Evolutionary conservation across 1,284 basidiomycete species (phyloP), one percentile per base, ranked within the genome.

Genomic region (Irpex sp.): DNA sequence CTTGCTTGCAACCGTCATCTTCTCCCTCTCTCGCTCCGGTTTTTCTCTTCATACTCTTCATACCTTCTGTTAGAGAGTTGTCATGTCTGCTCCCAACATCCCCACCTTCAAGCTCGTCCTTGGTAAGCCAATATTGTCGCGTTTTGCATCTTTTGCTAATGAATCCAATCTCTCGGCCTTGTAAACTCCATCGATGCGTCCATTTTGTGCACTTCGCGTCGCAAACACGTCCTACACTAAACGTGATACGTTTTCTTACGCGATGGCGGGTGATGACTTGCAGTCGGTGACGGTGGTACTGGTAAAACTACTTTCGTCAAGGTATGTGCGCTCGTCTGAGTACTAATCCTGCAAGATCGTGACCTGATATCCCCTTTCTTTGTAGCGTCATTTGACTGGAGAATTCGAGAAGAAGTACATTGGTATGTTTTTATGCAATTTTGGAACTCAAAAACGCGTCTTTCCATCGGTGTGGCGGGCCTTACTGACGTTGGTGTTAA

Each of bases 391-490:
- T 81, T 89, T 98, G 88, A 98, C 97, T 69, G 95, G 94, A 77
- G 97, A 99, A 87, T 99, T 99, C 79, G 97, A 99, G 83, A 99
- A 99, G 88, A 99, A 99, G 82, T 99, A 98, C 84, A 98, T 99
- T 69, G 96, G 95, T 97, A 77, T 37, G 72, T 47, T 26, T 55
- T 35, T 35, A 55, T 21, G 9, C 19, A 31, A 11, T 11, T 55
- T 57, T 17, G 17, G 36, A 39, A 51, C 9, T 39, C 33, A 21
- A 31, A 3, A 31, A 6, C 35, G 39, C 47, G 31, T 26, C 21
- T 39, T 19, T 55, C 26, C 49, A 51, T 49, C 37, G 36, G 43
- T 57, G 57, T 54, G 58, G 59, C 56, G 21, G 17, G 65, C 58
- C 43, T 65, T 63, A 43, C 62, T 61, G 57, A 66, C 51, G 21